Conservation (phyloP, 495 filamentous ascomycete species). For the Podospora anserina region DNA sequence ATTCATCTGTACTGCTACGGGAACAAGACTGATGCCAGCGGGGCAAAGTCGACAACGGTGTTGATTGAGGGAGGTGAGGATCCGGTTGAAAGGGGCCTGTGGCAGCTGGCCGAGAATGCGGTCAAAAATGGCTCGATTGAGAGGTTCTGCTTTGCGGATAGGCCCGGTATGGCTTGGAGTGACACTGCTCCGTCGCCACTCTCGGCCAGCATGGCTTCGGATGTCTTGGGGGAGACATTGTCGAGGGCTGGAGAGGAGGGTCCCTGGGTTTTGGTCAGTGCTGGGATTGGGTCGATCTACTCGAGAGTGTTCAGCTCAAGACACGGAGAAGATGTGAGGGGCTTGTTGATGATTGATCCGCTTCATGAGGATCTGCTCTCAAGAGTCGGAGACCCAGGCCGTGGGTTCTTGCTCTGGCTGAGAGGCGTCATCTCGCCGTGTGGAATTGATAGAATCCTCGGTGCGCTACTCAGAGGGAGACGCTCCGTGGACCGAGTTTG, state of each 20-base stretch:
- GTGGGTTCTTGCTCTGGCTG: slow-evolving; percentile 82
- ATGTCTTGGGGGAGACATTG: slow-evolving; percentile 81
- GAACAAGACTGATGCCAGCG: slow-evolving; percentile 50
- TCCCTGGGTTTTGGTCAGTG: slow-evolving; percentile 66
- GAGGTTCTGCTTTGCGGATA: slow-evolving; percentile 94
- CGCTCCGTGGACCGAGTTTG: slow-evolving; percentile 79
- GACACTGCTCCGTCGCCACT: slow-evolving; percentile 93
- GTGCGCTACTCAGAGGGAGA: slow-evolving; percentile 74
- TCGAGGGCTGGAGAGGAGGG: slow-evolving; percentile 75
- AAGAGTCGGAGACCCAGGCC: slow-evolving; percentile 58
- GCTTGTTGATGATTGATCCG: slow-evolving; percentile 81
- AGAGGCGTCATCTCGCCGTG: slow-evolving; percentile 80
- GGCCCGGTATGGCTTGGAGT: slow-evolving; percentile 81
- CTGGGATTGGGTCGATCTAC: slow-evolving; percentile 80
- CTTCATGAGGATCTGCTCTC: slow-evolving; percentile 80
- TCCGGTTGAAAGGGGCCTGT: slow-evolving; percentile 71
- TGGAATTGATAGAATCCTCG: slow-evolving; percentile 72
- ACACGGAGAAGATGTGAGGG: slow-evolving; percentile 65
- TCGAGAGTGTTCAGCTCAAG: slow-evolving; percentile 84
- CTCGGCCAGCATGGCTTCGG: slow-evolving; percentile 83
- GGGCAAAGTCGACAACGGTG: slow-evolving; percentile 62
- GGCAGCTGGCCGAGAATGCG: slow-evolving; percentile 65
- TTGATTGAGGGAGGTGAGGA: slow-evolving; percentile 77
- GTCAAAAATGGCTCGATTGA: slow-evolving; percentile 69
- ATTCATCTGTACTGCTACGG: slow-evolving; percentile 85